Evolutionary conservation across 257 asterid genomes (phyloP).

Genomic region (Scutellaria minor): DNA sequence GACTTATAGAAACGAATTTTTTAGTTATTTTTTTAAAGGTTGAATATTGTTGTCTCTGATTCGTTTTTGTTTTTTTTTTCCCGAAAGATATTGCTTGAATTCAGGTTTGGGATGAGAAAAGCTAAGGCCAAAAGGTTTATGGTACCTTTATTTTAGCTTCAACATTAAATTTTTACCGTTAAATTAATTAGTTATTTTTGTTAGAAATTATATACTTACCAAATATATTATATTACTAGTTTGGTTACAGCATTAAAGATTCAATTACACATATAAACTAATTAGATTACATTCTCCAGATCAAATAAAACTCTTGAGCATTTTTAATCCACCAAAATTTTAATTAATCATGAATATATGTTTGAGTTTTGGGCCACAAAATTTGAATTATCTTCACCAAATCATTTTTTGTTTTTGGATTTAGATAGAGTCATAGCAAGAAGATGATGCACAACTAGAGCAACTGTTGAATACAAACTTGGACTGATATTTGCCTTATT

Average conservation of each 20-base stretch:
- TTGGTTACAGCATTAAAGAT: background rate
- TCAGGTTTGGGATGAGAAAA: constrained; percentile 47
- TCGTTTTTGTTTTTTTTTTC: background rate
- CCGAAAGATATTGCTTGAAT: constrained; percentile 53
- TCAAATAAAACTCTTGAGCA: too few relatives aligned
- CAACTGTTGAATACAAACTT: too few relatives aligned
- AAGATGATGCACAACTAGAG: too few relatives aligned
- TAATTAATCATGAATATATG: too few relatives aligned
- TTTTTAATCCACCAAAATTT: too few relatives aligned
- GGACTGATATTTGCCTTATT: too few relatives aligned
- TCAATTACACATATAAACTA: too few relatives aligned
- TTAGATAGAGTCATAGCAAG: too few relatives aligned
- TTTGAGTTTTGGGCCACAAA: too few relatives aligned
- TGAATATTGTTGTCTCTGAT: constrained; percentile 17
- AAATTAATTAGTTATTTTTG: constrained; percentile 32
- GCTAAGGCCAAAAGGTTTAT: constrained; percentile 34
- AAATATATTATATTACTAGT: background rate
- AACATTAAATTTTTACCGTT: constrained; percentile 40
- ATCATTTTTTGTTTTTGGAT: too few relatives aligned
- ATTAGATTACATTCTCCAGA: too few relatives aligned
- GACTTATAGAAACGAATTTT: constrained; percentile 23
- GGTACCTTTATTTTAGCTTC: constrained; percentile 40
- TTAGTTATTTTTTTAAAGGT: constrained; percentile 14
- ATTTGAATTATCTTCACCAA: too few relatives aligned
- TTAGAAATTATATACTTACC: background rate